Conservation (phyloP, 148 eudicot genomes). For the Amaranthus palmeri region DNA sequence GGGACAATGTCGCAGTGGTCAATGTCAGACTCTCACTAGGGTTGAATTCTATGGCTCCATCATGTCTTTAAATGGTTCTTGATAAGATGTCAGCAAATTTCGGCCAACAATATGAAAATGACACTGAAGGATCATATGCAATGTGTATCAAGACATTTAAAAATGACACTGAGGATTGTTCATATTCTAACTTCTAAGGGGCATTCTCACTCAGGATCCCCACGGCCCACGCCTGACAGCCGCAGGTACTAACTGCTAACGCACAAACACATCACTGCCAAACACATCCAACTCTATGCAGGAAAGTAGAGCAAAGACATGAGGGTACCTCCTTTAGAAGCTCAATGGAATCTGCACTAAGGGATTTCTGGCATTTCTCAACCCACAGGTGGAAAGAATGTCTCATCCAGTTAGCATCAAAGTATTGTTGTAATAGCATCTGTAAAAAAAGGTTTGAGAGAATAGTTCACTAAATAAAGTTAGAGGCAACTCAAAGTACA, state of each 20-base stretch:
- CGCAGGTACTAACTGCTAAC: neutral
- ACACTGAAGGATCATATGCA: neutral
- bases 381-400: slow-evolving; percentile 63
- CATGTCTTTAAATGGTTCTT: neutral
- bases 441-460: slow-evolving; percentile 22
- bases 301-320: neutral
- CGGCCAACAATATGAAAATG: neutral
- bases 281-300: neutral
- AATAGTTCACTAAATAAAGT: slow-evolving; percentile 1
- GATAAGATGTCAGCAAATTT: neutral
- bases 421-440: slow-evolving; percentile 65
- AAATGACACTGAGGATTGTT: neutral
- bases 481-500: slow-evolving; percentile 4
- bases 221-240: neutral
- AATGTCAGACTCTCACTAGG: too few relatives aligned
- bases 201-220: neutral
- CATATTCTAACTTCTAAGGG: neutral
- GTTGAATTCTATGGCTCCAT: neutral
- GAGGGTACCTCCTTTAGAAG: slow-evolving; percentile 68
- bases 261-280: neutral
- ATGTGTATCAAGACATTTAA: neutral
- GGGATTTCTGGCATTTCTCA: slow-evolving; percentile 61
- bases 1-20: too few relatives aligned
- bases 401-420: slow-evolving; percentile 61
- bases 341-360: slow-evolving; percentile 81